Evolutionary conservation across 345 rosid genomes (phyloP), one percentile per base, ranked within the genome.

Genomic region (Triadica sebifera): DNA sequence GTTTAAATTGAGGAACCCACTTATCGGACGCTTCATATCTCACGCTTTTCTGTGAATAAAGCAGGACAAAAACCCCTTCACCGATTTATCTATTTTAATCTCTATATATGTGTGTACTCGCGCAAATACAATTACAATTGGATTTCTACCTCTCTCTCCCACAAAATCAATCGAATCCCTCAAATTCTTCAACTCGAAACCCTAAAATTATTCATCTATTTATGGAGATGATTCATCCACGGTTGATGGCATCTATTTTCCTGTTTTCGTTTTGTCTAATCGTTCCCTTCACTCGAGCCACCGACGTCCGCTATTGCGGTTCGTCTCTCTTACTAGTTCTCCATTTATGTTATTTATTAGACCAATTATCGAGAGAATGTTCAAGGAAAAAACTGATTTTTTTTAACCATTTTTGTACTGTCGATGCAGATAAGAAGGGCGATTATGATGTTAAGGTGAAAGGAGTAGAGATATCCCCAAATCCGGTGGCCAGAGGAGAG

Each of bases 301-400:
- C 81, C 66, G 82, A 85, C 22, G 74, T 82, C 69, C 65, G 60
- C n/a, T 85, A 85, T 82, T 85, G 88, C 79, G 82, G 88, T 84
- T 29, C 52, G 78, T 63, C 12, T 58, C 46, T 43, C n/a, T n/a
- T 0, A 25, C 43, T 3, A 2, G 38, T 49, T 38, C 22, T 34
- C 50, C 34, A 19, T 34, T 13, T 34, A 17, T 16, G 7, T 17
- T 24, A 13, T 9, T 7, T 15, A 4, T 60, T 60, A 55, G 9
- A 10, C 47, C 47, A 43, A 43, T 43, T 43, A 43, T 41, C 45
- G 4, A 8, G 47, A 43, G 47, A 6, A 43, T 43, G 4, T 43
- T 43, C 47, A 1, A 43, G 10, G 46, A 43, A 43, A 19, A 55
- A 19, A 55, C 17, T 60, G 58, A 0, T 52, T 69, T 70, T 15